A percentile compares a stretch with the other conserved stretches of the same genome.
Conservation (phyloP, 2,329 filamentous ascomycete genomes). For the Fusarium mundagurra region DNA sequence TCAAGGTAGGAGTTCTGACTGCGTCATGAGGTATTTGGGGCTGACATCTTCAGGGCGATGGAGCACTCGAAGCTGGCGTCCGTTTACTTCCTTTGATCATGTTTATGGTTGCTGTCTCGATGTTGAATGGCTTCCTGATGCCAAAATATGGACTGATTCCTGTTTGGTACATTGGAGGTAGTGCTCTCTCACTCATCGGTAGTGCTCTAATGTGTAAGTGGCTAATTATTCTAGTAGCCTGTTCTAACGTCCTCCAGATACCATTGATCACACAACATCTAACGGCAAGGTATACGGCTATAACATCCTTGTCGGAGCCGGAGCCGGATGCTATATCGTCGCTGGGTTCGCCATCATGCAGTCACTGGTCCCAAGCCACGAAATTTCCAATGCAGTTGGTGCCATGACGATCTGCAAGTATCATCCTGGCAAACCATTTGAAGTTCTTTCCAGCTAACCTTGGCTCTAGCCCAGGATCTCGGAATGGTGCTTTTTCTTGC, state of each 20-base stretch:
- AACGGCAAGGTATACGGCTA: background rate
- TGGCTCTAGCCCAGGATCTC: background rate
- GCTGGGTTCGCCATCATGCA: background rate
- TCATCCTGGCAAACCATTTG: rapidly evolving
- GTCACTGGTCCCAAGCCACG: background rate
- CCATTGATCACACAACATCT: background rate
- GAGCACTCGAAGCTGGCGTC: background rate
- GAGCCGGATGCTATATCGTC: background rate
- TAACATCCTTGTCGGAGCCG: background rate
- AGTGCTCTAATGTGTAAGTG: background rate
- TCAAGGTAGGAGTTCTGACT: background rate
- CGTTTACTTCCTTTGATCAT: background rate
- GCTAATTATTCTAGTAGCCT: rapidly evolving
- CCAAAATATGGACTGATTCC: background rate
- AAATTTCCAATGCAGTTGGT: background rate
- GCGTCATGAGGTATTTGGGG: rapidly evolving
- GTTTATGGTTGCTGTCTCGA: background rate
- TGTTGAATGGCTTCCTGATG: background rate
- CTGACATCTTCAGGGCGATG: background rate
- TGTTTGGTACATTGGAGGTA: background rate
- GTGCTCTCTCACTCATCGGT: background rate
- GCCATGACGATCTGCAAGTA: background rate
- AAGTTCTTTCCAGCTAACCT: rapidly evolving
- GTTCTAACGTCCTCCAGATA: background rate
- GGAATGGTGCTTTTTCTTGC: background rate